Base-by-base conservation (phyloP, 2,329 filamentous ascomycete species). In the Sarocladium strictum region DNA sequence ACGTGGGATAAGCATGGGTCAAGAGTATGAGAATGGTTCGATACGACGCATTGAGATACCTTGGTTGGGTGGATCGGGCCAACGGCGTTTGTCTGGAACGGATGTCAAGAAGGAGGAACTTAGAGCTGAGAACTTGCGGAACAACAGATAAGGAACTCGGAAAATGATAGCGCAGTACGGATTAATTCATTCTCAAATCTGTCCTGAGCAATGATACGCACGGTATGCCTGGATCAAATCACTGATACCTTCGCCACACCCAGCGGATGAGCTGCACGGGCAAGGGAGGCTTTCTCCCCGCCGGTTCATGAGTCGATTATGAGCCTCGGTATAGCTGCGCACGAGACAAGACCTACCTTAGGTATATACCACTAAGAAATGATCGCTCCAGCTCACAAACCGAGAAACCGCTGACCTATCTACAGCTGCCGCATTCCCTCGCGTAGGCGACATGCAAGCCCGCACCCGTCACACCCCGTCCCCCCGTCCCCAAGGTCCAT, bases 11-110 rank as follows among this genome's bases (percentile, higher is more conserved):
- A 14, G 40, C n/a, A n/a, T n/a, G 21, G 21, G 10, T 38, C n/a
- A 11, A 24, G 26, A 6, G 6, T 10, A 29, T 11, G 26, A 15
- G 23, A 50, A 50, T 10, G 9, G n/a, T n/a, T 29, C 43, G 29
- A 47, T 29, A 47, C 17, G 27, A 29, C 27, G 47, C 29, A 51
- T 33, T 33, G 47, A 51, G 47, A 51, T 35, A 51, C 29, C 47
- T 51, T 9, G 47, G 10, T 24, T 12, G 27, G 29, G 14, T 29
- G 43, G 47, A 17, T 10, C 19, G 29, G 26, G 47, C 26, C 35
- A 29, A n/a, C n/a, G 47, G 47, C 47, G 47, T 51, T 51, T 4
- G 47, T 12, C 33, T 35, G 47, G 47, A 15, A 21, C 17, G 19
- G 27, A n/a, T n/a, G n/a, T n/a, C n/a, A 6, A 23, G 43, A 21